These are phyloP conservation scores for Solanum habrochaites DNA, from an alignment of 257 asterid genomes.

Conservation along the genomic window DNA sequence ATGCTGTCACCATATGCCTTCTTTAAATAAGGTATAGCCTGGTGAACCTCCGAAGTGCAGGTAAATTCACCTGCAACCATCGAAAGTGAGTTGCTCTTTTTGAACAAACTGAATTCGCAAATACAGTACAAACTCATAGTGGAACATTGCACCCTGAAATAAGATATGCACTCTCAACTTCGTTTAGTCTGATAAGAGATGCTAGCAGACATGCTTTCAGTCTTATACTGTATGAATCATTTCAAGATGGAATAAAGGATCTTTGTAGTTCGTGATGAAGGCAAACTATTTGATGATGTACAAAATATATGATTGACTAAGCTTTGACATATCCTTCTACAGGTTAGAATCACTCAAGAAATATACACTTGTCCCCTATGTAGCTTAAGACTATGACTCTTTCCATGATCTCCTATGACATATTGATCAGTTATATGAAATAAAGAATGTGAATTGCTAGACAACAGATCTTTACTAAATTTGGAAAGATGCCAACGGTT, in stretches of 20 bases:
- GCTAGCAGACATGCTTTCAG: neutral
- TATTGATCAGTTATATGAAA: neutral
- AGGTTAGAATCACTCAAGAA: neutral
- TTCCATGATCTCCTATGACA: neutral
- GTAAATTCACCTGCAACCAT: slow-evolving; percentile 47
- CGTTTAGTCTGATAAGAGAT: neutral
- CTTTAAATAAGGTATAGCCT: slow-evolving; percentile 46
- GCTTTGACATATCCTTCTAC: neutral
- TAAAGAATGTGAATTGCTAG: neutral
- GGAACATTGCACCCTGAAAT: neutral
- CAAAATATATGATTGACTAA: neutral
- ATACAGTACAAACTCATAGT: neutral
- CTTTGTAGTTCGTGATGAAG: neutral
- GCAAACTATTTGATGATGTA: neutral
- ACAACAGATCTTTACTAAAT: neutral
- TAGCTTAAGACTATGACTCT: neutral
- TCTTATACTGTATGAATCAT: neutral
- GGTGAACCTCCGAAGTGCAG: slow-evolving; percentile 54
- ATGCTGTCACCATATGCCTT: slow-evolving; percentile 64
- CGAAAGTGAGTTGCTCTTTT: neutral
- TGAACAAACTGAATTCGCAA: neutral
- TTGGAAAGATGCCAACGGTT: neutral
- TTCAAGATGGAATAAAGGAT: neutral
- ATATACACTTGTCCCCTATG: neutral
- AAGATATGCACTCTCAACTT: neutral